Conservation (phyloP, 2,329 filamentous ascomycete species). For the Grosmannia penicillata region DNA sequence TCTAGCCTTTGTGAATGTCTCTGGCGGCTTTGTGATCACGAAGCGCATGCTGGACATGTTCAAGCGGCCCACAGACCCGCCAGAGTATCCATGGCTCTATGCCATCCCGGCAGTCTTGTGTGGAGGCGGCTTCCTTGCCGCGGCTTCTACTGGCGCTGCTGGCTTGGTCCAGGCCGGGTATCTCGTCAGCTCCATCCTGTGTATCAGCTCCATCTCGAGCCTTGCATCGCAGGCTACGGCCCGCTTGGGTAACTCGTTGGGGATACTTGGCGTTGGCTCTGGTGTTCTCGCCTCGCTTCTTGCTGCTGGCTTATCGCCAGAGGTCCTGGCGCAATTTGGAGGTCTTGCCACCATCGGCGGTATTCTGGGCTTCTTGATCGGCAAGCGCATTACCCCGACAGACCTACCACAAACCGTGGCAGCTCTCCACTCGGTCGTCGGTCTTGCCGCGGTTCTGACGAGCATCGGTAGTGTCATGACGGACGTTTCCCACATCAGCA, state of each 20-base stretch:
- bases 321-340: constrained; percentile 69
- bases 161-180: constrained; percentile 81
- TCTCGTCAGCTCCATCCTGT: constrained; percentile 68
- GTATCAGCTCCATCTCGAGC: constrained; percentile 70
- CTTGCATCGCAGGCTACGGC: constrained; percentile 73
- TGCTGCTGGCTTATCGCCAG: constrained; percentile 66
- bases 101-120: constrained; percentile 64
- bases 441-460: constrained; percentile 74
- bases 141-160: constrained; percentile 66
- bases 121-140: constrained; percentile 66
- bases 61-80: constrained; percentile 70
- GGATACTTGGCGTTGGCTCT: constrained; percentile 70
- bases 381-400: constrained; percentile 74
- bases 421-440: constrained; percentile 78
- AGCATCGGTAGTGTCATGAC: constrained; percentile 78
- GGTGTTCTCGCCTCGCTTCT: constrained; percentile 72
- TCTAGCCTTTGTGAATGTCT: constrained; percentile 76
- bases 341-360: constrained; percentile 58
- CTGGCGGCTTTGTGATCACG: constrained; percentile 80
- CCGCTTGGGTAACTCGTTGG: constrained; percentile 70
- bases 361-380: constrained; percentile 56
- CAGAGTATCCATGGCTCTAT: constrained; percentile 81
- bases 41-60: constrained; percentile 94
- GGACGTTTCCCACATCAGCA: constrained; percentile 54
- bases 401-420: constrained; percentile 82